Evolutionary conservation across 495 filamentous ascomycete genomes (phyloP).

Genomic region (Xeromyces bisporus): DNA sequence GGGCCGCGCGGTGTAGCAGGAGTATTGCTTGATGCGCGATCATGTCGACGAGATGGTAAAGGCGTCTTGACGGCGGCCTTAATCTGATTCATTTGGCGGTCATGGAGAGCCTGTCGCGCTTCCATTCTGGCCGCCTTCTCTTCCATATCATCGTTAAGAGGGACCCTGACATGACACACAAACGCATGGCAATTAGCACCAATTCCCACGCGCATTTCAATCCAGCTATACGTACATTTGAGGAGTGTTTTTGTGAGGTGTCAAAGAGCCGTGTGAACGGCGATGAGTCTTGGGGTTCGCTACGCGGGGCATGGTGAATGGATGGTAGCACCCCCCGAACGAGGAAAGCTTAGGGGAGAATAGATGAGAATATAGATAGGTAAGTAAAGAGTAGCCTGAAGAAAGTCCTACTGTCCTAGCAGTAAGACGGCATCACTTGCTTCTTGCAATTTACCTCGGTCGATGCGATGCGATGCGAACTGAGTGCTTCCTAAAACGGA

Average conservation of each 20-base stretch:
- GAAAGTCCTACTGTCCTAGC: neutral
- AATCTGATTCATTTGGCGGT: constrained; percentile 81
- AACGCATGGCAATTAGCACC: neutral
- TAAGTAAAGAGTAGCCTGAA: constrained; percentile 10
- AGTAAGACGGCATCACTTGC: neutral
- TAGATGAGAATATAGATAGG: neutral
- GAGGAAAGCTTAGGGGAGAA: neutral
- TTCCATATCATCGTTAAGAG: constrained; percentile 84
- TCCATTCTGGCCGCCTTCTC: constrained; percentile 84
- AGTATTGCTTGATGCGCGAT: constrained; percentile 46
- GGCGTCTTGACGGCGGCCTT: constrained; percentile 77
- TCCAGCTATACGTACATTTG: constrained; percentile 38
- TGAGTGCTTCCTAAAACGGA: constrained; percentile 5
- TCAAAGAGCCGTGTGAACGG: constrained; percentile 34
- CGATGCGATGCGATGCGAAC: neutral
- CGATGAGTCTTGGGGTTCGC: constrained; percentile 36
- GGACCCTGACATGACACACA: constrained; percentile 49
- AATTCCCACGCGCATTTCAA: neutral
- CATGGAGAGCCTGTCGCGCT: constrained; percentile 72
- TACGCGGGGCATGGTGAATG: constrained; percentile 53
- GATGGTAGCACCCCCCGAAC: constrained; percentile 1
- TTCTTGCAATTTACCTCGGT: too few species aligned
- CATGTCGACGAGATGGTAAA: constrained; percentile 45
- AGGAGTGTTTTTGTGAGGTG: constrained; percentile 46
- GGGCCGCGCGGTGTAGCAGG: constrained; percentile 46